These are phyloP conservation scores for Podaxis sp. DNA, from an alignment of 768 basidiomycete species.

Conservation along the genomic window DNA sequence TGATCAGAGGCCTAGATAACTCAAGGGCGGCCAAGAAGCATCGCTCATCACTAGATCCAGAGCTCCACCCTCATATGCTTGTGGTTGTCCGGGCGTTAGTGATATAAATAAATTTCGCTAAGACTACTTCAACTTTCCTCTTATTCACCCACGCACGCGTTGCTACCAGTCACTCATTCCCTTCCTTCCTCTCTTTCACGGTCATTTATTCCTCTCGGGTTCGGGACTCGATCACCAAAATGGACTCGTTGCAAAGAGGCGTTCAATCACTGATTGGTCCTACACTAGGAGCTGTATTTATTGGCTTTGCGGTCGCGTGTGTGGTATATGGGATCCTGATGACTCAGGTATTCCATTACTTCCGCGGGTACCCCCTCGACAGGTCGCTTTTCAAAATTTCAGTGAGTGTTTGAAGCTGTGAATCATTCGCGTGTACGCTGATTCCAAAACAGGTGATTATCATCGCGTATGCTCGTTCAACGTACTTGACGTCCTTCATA, in stretches of 20 bases:
- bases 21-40: background rate
- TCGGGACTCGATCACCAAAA: background rate
- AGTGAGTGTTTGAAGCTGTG: slow-evolving; percentile 35
- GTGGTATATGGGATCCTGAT: slow-evolving; percentile 54
- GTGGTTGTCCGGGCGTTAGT: background rate
- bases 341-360: slow-evolving; percentile 56
- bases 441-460: slow-evolving; percentile 33
- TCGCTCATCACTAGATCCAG: background rate
- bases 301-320: slow-evolving; percentile 57
- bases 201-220: background rate
- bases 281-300: slow-evolving; percentile 61
- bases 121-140: slow-evolving; percentile 5
- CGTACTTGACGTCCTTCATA: background rate
- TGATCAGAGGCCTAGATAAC: background rate
- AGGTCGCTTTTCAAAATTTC: slow-evolving; percentile 46
- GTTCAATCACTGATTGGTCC: slow-evolving; percentile 29
- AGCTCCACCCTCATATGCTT: slow-evolving; percentile 1
- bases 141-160: background rate
- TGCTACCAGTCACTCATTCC: background rate
- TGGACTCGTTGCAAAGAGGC: background rate
- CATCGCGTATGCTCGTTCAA: slow-evolving; percentile 32
- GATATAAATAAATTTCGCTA: background rate
- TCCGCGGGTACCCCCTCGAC: slow-evolving; percentile 54
- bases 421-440: background rate
- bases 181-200: background rate